phyloP scores from a whole-genome alignment of 768 basidiomycete species.

The Rhodotorula babjevae region DNA sequence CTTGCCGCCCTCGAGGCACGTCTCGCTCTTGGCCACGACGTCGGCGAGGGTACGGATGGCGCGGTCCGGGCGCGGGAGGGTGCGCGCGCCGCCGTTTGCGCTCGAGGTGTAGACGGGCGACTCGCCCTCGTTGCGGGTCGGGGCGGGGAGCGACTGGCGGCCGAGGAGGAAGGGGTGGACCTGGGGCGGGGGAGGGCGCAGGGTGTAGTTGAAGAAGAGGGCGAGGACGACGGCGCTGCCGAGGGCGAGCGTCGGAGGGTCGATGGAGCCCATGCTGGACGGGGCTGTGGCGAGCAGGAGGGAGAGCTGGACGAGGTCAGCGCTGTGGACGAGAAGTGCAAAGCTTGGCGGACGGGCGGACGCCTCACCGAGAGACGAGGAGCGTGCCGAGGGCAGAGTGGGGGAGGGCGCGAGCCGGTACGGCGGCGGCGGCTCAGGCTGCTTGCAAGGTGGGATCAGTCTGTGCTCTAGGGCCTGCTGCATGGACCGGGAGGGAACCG shows the following conservation, averaged over 20 bases:
- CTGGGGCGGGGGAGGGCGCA: conserved; percentile 25
- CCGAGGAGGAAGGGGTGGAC: conserved; percentile 39
- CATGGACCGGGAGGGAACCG: too few species aligned
- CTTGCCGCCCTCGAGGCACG: conserved; percentile 18
- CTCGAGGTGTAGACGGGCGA: conserved; percentile 27
- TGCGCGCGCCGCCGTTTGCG: not conserved
- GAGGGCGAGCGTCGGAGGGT: conserved; percentile 19
- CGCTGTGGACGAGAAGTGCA: too few species aligned
- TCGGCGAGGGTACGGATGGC: conserved; percentile 5
- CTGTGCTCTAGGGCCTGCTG: too few species aligned
- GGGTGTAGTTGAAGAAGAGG: conserved; percentile 7
- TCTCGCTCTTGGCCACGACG: conserved; percentile 1
- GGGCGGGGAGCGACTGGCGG: conserved; percentile 2
- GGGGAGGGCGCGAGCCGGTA: too few species aligned
- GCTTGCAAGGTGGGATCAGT: too few species aligned
- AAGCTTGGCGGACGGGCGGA: too few species aligned
- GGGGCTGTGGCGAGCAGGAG: too few species aligned
- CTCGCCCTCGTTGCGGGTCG: conserved; percentile 16
- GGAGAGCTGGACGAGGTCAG: too few species aligned
- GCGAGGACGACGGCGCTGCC: conserved; percentile 2
- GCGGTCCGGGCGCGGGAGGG: conserved; percentile 19
- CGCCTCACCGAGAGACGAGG: too few species aligned
- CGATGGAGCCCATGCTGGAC: not conserved
- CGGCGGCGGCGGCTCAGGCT: not conserved
- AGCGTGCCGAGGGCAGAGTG: too few species aligned